Evolutionary conservation across 306 rosid species (phyloP).

Genomic region (Cucurbita ficifolia): DNA sequence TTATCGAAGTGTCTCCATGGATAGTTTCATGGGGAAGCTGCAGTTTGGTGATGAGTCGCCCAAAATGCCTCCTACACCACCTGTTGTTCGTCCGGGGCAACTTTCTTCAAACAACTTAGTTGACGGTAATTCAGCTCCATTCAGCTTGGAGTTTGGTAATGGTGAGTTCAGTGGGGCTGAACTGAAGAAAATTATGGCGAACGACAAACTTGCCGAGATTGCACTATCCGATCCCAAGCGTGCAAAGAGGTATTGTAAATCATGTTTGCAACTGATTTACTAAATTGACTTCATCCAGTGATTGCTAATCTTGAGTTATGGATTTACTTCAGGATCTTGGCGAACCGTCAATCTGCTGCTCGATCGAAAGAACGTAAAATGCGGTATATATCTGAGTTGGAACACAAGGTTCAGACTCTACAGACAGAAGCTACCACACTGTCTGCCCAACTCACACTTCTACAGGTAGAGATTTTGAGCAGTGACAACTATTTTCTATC

Average conservation of each 20-base stretch:
- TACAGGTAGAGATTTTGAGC: conserved; percentile 45
- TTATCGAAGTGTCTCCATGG: conserved; percentile 81
- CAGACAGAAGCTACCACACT: conserved; percentile 93
- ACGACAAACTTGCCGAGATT: conserved; percentile 83
- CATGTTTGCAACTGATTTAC: neutral
- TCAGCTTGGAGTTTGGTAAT: conserved; percentile 88
- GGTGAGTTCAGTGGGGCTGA: conserved; percentile 94
- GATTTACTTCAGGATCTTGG: conserved; percentile 51
- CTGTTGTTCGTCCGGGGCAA: conserved; percentile 38
- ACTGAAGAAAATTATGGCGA: conserved; percentile 91
- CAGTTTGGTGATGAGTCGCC: conserved; percentile 58
- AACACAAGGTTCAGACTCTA: conserved; percentile 88
- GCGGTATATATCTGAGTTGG: conserved; percentile 86
- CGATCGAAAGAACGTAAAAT: conserved; percentile 87
- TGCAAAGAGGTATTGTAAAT: conserved; percentile 50
- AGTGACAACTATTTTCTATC: neutral
- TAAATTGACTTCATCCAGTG: neutral
- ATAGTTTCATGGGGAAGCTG: conserved; percentile 78
- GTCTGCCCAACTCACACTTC: conserved; percentile 75
- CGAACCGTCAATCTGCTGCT: conserved; percentile 92
- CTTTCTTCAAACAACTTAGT: conserved; percentile 36
- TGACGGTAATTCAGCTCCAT: conserved; percentile 44
- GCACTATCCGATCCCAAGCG: conserved; percentile 91
- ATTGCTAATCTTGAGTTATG: neutral
- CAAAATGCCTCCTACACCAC: conserved; percentile 56